Percentiles rank a stretch among this genome's conserved stretches.
These are phyloP conservation scores for Theobroma grandiflorum DNA, from an alignment of 441 rosid species.

Conservation along the genomic window DNA sequence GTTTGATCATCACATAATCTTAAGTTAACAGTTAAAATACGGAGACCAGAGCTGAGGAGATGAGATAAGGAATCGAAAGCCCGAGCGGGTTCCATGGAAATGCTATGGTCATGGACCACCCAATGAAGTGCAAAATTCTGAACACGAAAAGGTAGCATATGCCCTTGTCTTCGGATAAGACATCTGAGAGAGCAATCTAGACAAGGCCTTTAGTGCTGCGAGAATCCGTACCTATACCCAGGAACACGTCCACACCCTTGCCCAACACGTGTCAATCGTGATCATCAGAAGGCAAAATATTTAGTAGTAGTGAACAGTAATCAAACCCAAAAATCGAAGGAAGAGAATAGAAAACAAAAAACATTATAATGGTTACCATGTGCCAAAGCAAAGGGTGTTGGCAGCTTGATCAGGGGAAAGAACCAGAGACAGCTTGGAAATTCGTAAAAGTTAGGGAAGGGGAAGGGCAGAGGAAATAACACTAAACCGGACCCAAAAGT, in stretches of 20 bases:
- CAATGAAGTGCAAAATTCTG: background rate
- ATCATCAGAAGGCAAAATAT: background rate
- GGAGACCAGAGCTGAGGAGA: background rate
- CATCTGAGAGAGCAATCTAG: conserved; percentile 47
- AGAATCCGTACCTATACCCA: conserved; percentile 34
- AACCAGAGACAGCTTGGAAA: conserved; percentile 48
- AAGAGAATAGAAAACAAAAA: background rate
- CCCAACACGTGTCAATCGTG: conserved; percentile 37
- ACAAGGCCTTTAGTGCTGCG: conserved; percentile 4
- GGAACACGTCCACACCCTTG: background rate
- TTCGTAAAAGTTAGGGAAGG: conserved; percentile 26
- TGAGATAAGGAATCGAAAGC: background rate
- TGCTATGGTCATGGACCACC: background rate
- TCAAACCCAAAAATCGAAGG: background rate
- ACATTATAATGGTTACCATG: conserved; percentile 45
- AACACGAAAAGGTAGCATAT: background rate
- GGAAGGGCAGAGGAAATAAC: conserved; percentile 4
- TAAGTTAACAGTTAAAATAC: no score
- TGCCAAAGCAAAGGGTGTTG: conserved; percentile 45
- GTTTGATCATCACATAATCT: no score
- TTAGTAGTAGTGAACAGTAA: background rate
- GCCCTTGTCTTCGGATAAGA: conserved; percentile 50
- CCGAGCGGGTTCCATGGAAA: background rate
- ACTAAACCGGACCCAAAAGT: conserved; percentile 17
- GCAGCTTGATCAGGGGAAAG: conserved; percentile 32